Base-by-base conservation (phyloP, 1,139 yeast genomes). In the Magnusiomyces tetraspermus region DNA sequence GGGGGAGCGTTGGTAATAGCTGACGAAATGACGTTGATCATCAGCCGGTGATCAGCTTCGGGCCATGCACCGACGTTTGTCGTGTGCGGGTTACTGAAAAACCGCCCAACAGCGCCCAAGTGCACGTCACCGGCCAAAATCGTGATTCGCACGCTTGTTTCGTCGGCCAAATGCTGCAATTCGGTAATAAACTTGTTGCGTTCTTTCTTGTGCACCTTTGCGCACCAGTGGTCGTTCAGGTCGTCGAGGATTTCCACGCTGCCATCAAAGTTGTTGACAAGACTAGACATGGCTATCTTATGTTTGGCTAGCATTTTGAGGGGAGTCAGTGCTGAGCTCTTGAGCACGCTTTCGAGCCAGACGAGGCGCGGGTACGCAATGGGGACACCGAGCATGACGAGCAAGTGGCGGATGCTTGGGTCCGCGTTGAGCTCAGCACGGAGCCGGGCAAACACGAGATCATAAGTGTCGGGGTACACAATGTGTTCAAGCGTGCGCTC, bases 161-260 rank as follows among this genome's bases (percentile, higher is more conserved):
- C 61, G 40, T 85, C 77, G 2, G 92, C 88, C 61, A 85, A 78
- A 48, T 77, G 77, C 58, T 80, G 79, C 50, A 87, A 71, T 51
- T 73, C 71, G 51, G 73, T 72, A 48, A 86, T 70, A 50, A 88
- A 71, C 58, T 65, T 65, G 67, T 87, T 87, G 56, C 96, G 76
- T 68, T 87, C 96, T 51, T 71, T 69, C 66, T 87, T 87, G 63
- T 90, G 98, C 65, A 83, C 78, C 55, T 76, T 76, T 3, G 96
- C 85, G 68, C 97, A 89, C 97, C 97, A 90, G 68, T 92, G 97
- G 66, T 90, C 98, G 64, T 89, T 85, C 65, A 92, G 75, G 66
- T 90, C 97, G 64, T 92, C 97, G 59, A 90, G 75, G 17, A 90
- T 80, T 69, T 90, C 97, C 21, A 90, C 82, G 45, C 85, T 80